These are phyloP conservation scores for Casuarina cunninghamiana DNA, from an alignment of 306 rosid species.

Conservation along the genomic window DNA sequence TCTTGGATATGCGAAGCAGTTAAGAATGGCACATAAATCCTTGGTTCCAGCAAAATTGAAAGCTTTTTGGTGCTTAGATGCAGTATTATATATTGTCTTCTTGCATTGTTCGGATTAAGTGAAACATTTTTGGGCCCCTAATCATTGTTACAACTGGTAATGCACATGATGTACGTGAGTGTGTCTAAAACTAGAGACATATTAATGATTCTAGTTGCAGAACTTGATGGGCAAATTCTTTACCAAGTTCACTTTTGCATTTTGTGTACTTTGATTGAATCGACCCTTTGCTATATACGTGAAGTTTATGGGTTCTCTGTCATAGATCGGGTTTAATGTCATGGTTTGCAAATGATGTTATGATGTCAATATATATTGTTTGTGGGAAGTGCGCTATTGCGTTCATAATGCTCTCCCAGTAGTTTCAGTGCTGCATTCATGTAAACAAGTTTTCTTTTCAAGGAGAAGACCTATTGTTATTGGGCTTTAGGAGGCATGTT, in stretches of 20 bases:
- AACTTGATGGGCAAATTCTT: background rate
- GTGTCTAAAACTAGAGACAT: background rate
- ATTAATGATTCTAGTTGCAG: background rate
- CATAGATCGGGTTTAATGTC: background rate
- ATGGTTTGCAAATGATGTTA: background rate
- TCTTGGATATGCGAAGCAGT: background rate
- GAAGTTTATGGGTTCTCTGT: background rate
- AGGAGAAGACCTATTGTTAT: background rate
- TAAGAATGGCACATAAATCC: background rate
- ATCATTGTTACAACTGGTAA: background rate
- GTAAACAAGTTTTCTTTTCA: background rate
- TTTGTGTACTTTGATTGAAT: background rate
- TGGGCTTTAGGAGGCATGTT: background rate
- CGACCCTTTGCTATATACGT: background rate
- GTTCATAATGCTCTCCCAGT: background rate
- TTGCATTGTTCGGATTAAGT: background rate
- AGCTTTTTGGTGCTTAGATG: background rate
- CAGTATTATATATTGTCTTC: background rate
- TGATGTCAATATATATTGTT: background rate
- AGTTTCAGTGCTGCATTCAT: background rate
- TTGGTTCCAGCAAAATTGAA: background rate
- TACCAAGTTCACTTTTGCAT: background rate
- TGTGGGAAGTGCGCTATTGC: background rate
- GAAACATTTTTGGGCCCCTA: background rate
- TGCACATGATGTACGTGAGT: background rate